Conservation (phyloP, 2,329 filamentous ascomycete genomes). For the Fusarium haematococcum region DNA sequence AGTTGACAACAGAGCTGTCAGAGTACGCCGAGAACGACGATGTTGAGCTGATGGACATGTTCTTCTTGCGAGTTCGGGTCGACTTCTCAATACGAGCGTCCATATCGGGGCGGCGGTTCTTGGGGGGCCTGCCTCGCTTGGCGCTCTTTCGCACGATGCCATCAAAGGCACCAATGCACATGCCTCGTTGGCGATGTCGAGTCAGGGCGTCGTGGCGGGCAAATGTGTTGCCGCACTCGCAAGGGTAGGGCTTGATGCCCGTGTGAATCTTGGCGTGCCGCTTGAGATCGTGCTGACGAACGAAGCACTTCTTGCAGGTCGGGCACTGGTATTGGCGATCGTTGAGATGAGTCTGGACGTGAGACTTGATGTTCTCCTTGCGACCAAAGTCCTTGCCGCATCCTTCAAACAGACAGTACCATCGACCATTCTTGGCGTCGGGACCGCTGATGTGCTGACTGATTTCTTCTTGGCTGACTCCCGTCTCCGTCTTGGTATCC, state of each 20-base stretch:
- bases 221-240: conserved; percentile 93
- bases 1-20: conserved; percentile 66
- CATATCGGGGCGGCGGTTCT: conserved; percentile 70
- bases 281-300: conserved; percentile 96
- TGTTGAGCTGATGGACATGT: conserved; percentile 59
- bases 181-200: conserved; percentile 91
- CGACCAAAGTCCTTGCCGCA: conserved; percentile 94
- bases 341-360: conserved; percentile 97
- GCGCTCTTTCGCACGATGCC: conserved; percentile 73
- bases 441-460: conserved; percentile 79
- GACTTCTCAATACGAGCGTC: conserved; percentile 69
- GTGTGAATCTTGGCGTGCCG: conserved; percentile 98
- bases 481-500: conserved; percentile 79
- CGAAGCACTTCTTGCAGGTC: conserved; percentile 94
- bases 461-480: conserved; percentile 88
- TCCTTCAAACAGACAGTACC: conserved; percentile 79
- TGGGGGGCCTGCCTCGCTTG: conserved; percentile 70
- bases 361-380: conserved; percentile 98
- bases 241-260: conserved; percentile 94
- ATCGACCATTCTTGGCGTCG: conserved; percentile 80
- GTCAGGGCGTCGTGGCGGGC: conserved; percentile 95
- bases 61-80: conserved; percentile 67
- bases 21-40: conserved; percentile 69
- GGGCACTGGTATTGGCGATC: conserved; percentile 96
- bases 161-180: conserved; percentile 96